Percentiles rank a stretch among this genome's conserved stretches.
Evolutionary conservation across 108 stramenopile genomes (phyloP).

Genomic region (Nitzschia putrida): DNA sequence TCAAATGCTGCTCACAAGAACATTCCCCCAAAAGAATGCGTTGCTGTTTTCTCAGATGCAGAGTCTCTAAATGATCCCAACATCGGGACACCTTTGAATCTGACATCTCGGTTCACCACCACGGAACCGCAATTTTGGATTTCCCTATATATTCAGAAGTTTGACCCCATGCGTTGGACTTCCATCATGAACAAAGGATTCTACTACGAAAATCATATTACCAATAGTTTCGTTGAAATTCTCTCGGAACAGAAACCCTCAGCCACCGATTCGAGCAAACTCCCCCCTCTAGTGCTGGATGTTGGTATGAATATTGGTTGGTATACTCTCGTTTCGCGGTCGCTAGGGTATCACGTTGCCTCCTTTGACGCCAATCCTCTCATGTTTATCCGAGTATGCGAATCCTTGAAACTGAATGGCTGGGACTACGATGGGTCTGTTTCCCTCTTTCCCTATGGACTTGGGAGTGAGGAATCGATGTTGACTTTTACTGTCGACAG

Average conservation of each 20-base stretch:
- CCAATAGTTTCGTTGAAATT: neutral
- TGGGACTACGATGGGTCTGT: constrained; percentile 1
- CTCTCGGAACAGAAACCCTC: neutral
- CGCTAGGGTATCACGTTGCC: constrained; percentile 13
- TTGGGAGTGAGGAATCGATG: neutral
- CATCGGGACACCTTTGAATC: too few species aligned
- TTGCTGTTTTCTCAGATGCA: too few species aligned
- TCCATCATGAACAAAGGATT: constrained; percentile 12
- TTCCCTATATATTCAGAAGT: neutral
- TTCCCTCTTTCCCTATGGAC: neutral
- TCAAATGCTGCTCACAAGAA: too few species aligned
- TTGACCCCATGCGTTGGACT: neutral
- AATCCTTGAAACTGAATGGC: constrained; percentile 34
- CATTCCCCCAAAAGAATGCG: too few species aligned
- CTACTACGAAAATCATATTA: constrained; percentile 19
- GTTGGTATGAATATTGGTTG: constrained; percentile 46
- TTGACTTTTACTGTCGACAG: neutral
- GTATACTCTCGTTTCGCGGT: constrained; percentile 21
- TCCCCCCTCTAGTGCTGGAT: constrained; percentile 23
- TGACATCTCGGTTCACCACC: neutral
- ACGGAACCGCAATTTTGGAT: constrained; percentile 12
- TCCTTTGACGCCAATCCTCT: constrained; percentile 35
- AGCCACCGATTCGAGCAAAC: neutral
- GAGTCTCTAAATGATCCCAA: too few species aligned
- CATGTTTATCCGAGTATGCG: constrained; percentile 31